Evolutionary conservation across 805 yeast species (phyloP), one percentile per base, ranked within the genome.

Genomic region (Zygosaccharomyces rouxii): DNA sequence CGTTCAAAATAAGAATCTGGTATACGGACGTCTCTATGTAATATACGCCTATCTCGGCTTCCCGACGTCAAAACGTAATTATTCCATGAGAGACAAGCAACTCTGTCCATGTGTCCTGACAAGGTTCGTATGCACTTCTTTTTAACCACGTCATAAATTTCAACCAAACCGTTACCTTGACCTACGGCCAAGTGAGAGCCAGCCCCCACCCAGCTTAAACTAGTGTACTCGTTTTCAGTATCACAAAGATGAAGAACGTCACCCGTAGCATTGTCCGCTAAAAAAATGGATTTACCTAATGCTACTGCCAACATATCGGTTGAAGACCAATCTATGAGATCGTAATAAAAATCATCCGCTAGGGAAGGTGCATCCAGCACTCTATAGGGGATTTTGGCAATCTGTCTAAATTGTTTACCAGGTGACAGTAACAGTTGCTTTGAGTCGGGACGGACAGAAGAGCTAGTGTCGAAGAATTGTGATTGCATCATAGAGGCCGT

Each of bases 151-250:
- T 94, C 98, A 94, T 96, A 94, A 14, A 94, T 89, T 62, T 90
- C 96, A 5, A 94, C 97, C 37, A 84, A 63, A 1, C 99, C 99
- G 29, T 80, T 74, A 48, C 79, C 77, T 1, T 97, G 89, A 1
- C 99, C 99, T 5, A 94, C 82, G 0, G 99, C 98, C 43, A 94
- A 61, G 70, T 94, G 97, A 11, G 96, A 85, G 14, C 98, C 98
- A 9, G 92, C 80, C 21, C 92, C 95, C 42, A 92, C 87, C 99
- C 99, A 94, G 47, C 86, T 81, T 33, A 92, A 71, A 56, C 95
- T 83, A 6, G 97, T 86, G 21, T 89, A 86, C 56, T 90, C 97
- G 54, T 75, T 74, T 33, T 73, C 76, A 26, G 92, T 71, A 54
- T 86, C 87, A 59, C 96, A 86, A 31, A 94, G 73, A 55, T 89